A percentile compares a stretch with the other conserved stretches of the same genome.
These are phyloP conservation scores for Tetracladium maxilliforme DNA, from an alignment of 2,329 filamentous ascomycete genomes.

Conservation along the genomic window DNA sequence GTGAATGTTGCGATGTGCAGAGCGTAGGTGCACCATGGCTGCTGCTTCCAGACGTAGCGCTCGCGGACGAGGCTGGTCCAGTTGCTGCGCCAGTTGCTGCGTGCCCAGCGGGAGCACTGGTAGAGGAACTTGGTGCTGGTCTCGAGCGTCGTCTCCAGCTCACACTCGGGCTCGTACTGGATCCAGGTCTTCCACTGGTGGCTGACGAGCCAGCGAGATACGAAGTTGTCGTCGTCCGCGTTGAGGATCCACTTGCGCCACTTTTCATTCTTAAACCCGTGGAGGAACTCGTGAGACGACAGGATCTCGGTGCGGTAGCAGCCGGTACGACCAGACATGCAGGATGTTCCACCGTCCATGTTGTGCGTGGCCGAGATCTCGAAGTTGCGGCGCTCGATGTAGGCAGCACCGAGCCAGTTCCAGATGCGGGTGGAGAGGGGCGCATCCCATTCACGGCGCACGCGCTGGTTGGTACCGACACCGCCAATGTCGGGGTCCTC, in stretches of 20 bases:
- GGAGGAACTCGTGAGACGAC: slow-evolving; percentile 69
- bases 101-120: slow-evolving; percentile 87
- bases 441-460: slow-evolving; percentile 52
- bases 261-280: slow-evolving; percentile 82
- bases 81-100: slow-evolving; percentile 97
- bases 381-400: slow-evolving; percentile 89
- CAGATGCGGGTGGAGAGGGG: slow-evolving; percentile 51
- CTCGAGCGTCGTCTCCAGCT: slow-evolving; percentile 86
- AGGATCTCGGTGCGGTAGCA: slow-evolving; percentile 85
- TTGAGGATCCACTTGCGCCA: slow-evolving; percentile 85
- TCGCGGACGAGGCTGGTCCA: slow-evolving; percentile 79
- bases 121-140: slow-evolving; percentile 79
- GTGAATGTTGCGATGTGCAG: slow-evolving; percentile 87
- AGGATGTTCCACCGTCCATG: slow-evolving; percentile 90
- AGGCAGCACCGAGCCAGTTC: slow-evolving; percentile 84
- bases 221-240: slow-evolving; percentile 96
- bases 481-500: slow-evolving; percentile 74
- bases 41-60: slow-evolving; percentile 69
- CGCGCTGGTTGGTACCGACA: slow-evolving; percentile 80
- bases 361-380: slow-evolving; percentile 93
- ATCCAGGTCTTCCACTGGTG: slow-evolving; percentile 91
- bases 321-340: slow-evolving; percentile 87
- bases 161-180: slow-evolving; percentile 82
- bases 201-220: slow-evolving; percentile 88
- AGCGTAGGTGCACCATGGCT: slow-evolving; percentile 87